Evolutionary conservation across 2,329 filamentous ascomycete species (phyloP).

Genomic region (Diaporthe vexans): DNA sequence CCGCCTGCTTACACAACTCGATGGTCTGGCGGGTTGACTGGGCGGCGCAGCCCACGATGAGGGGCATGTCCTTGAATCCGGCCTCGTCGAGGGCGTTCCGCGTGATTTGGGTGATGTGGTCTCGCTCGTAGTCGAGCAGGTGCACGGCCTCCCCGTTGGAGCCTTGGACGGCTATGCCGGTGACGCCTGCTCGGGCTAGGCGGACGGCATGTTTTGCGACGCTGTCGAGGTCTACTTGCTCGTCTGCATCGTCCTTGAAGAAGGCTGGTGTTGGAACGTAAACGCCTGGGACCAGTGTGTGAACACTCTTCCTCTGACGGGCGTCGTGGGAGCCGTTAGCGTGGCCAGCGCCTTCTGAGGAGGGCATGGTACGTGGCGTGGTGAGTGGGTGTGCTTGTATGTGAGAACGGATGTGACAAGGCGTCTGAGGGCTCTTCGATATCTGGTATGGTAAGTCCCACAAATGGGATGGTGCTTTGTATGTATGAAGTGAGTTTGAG

Average conservation of each 20-base stretch:
- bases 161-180: conserved; percentile 74
- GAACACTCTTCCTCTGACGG: neutral
- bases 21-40: conserved; percentile 77
- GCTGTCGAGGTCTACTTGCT: conserved; percentile 65
- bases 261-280: conserved; percentile 72
- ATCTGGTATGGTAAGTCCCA: neutral
- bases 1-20: conserved; percentile 73
- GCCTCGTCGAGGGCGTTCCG: conserved; percentile 68
- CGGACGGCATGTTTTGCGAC: conserved; percentile 66
- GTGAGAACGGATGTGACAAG: neutral
- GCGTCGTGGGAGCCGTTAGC: neutral
- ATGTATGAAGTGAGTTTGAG: neutral
- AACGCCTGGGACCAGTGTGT: conserved; percentile 53
- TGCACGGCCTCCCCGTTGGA: conserved; percentile 78
- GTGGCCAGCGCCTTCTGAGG: neutral
- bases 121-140: conserved; percentile 71
- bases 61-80: conserved; percentile 69
- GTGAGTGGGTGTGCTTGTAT: neutral
- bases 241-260: conserved; percentile 60
- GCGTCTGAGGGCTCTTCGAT: neutral
- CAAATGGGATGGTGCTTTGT: neutral
- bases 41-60: conserved; percentile 77
- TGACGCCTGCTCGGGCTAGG: conserved; percentile 70
- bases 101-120: conserved; percentile 67
- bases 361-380: conserved; percentile 14